Percentiles rank a stretch among this genome's conserved stretches.
These are phyloP conservation scores for Saturnispora galanensis DNA, from an alignment of 805 yeast genomes.

Conservation along the genomic window DNA sequence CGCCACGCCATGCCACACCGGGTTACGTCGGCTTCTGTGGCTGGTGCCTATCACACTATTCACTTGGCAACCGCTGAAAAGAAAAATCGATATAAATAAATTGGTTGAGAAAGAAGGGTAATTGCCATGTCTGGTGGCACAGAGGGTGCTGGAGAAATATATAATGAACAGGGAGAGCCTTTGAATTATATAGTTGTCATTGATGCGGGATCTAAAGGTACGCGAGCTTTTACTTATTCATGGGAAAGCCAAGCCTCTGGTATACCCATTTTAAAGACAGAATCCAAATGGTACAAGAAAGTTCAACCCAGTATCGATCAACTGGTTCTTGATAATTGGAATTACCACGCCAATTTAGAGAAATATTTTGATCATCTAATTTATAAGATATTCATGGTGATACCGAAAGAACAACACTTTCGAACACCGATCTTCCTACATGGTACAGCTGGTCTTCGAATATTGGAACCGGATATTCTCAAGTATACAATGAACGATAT, in stretches of 20 bases:
- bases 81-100: too few relatives aligned
- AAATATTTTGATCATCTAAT: conserved; percentile 43
- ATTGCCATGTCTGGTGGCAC: neutral
- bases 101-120: too few relatives aligned
- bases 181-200: conserved; percentile 51
- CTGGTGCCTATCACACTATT: neutral
- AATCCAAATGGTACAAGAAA: conserved; percentile 37
- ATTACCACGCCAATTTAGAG: conserved; percentile 41
- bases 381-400: conserved; percentile 35
- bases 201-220: conserved; percentile 60
- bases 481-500: conserved; percentile 34
- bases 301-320: conserved; percentile 53
- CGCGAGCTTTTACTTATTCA: conserved; percentile 49
- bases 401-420: conserved; percentile 50
- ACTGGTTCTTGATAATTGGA: conserved; percentile 44
- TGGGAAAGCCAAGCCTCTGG: conserved; percentile 35
- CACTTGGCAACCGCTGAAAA: too few relatives aligned
- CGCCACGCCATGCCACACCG: too few relatives aligned
- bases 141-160: conserved; percentile 1
- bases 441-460: conserved; percentile 62
- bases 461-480: conserved; percentile 40
- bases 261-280: conserved; percentile 12
- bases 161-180: conserved; percentile 35
- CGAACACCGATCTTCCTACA: conserved; percentile 62
- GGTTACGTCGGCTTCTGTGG: neutral